A percentile compares a stretch with the other conserved stretches of the same genome.
These are phyloP conservation scores for Jasminum sambac DNA, from an alignment of 257 asterid species.

Conservation along the genomic window DNA sequence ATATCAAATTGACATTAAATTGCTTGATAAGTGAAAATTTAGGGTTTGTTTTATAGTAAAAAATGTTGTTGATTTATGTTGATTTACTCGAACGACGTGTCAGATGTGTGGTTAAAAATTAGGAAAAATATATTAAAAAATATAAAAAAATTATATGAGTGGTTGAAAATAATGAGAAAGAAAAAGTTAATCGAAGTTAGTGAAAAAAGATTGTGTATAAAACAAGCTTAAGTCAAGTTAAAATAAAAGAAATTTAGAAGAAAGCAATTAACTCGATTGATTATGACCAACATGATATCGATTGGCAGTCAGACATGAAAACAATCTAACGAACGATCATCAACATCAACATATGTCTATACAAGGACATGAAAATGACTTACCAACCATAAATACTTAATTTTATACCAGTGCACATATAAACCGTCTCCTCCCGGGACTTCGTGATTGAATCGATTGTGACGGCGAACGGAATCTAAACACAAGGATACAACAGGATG, in stretches of 20 bases:
- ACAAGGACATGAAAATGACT: constrained; percentile 18
- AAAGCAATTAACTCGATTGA: neutral
- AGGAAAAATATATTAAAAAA: too few relatives aligned
- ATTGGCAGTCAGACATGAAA: neutral
- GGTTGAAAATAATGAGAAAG: too few relatives aligned
- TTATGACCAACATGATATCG: neutral
- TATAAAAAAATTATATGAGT: too few relatives aligned
- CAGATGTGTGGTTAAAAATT: too few relatives aligned
- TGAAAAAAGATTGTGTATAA: too few relatives aligned
- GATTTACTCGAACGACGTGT: too few relatives aligned
- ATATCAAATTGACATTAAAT: too few relatives aligned
- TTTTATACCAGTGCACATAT: constrained; percentile 9
- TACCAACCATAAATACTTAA: constrained; percentile 1
- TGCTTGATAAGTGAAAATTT: too few relatives aligned
- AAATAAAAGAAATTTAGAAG: neutral
- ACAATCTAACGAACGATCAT: neutral
- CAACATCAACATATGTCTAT: neutral
- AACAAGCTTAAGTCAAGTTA: too few relatives aligned
- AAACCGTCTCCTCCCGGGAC: constrained; percentile 10
- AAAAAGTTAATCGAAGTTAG: too few relatives aligned
- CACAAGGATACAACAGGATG: constrained; percentile 12
- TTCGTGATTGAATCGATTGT: constrained; percentile 24
- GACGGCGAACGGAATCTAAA: constrained; percentile 18
- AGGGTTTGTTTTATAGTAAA: too few relatives aligned
- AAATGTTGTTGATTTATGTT: too few relatives aligned